Percentiles rank a stretch among this genome's conserved stretches.
Evolutionary conservation across 2,329 filamentous ascomycete genomes (phyloP).

Genomic region (Fusarium annulatum): DNA sequence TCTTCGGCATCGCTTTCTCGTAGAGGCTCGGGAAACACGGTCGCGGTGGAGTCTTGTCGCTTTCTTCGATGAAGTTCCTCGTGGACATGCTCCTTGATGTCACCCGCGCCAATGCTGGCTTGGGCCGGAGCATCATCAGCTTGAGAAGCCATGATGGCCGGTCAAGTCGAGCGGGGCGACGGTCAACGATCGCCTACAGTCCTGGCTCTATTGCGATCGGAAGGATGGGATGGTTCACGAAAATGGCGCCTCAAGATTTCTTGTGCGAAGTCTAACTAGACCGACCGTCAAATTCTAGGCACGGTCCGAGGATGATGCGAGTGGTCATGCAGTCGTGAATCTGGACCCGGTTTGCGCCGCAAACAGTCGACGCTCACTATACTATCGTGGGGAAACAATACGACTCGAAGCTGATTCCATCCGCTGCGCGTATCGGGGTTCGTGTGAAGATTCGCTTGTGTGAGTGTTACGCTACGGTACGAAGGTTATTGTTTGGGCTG

Average conservation of each 20-base stretch:
- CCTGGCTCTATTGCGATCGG: neutral
- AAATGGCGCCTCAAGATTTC: neutral
- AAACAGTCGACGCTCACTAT: conserved; percentile 13
- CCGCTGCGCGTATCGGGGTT: conserved; percentile 5
- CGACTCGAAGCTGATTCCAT: conserved; percentile 23
- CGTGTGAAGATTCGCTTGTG: conserved; percentile 3
- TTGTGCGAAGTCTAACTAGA: neutral
- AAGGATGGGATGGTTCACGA: neutral
- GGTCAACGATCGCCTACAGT: neutral
- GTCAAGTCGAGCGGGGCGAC: conserved; percentile 22
- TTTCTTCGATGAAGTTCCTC: conserved; percentile 60
- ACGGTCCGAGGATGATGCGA: conserved; percentile 4
- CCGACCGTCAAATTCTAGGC: neutral
- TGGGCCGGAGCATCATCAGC: conserved; percentile 32
- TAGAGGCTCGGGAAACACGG: conserved; percentile 63
- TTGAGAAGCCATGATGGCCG: conserved; percentile 35
- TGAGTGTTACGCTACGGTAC: neutral
- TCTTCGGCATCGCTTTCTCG: conserved; percentile 62
- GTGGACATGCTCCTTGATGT: conserved; percentile 53
- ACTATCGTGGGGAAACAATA: conserved; percentile 28
- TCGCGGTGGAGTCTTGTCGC: conserved; percentile 52
- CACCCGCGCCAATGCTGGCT: conserved; percentile 48
- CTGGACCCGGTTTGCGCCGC: conserved; percentile 38
- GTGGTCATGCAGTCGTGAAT: conserved; percentile 19
- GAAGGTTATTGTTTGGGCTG: neutral